A percentile compares a stretch with the other conserved stretches of the same genome.
These are phyloP conservation scores for Suillus cothurnatus DNA, from an alignment of 768 basidiomycete genomes.

Conservation along the genomic window DNA sequence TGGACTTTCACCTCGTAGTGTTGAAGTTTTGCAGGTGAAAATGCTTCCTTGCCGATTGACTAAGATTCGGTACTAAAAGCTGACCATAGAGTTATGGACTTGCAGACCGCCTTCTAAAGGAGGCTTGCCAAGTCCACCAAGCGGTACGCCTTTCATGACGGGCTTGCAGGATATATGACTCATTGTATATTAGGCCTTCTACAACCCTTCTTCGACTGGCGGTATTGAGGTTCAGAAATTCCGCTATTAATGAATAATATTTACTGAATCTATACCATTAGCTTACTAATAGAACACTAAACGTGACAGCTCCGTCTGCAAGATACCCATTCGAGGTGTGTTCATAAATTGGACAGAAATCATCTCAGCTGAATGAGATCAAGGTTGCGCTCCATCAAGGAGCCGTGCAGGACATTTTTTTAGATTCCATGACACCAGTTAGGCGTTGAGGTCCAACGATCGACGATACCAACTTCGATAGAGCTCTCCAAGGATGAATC, in stretches of 20 bases:
- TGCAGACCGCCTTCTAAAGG: constrained; percentile 57
- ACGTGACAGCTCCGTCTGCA: constrained; percentile 60
- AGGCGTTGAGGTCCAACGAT: constrained; percentile 36
- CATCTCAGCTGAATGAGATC: background rate
- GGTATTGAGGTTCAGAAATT: constrained; percentile 55
- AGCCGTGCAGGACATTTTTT: constrained; percentile 34
- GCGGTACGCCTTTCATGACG: constrained; percentile 46
- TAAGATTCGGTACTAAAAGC: background rate
- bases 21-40: constrained; percentile 49
- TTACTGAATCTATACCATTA: constrained; percentile 25
- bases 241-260: background rate
- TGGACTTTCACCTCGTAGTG: constrained; percentile 27
- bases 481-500: constrained; percentile 30
- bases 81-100: constrained; percentile 69
- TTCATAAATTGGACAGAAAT: background rate
- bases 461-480: constrained; percentile 30
- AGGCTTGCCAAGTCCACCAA: constrained; percentile 67
- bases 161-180: background rate
- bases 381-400: constrained; percentile 38
- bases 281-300: constrained; percentile 63
- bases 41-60: background rate
- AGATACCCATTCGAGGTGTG: constrained; percentile 72
- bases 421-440: constrained; percentile 34
- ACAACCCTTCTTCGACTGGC: constrained; percentile 62
- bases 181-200: constrained; percentile 58